Evolutionary conservation across 148 eudicot genomes (phyloP), one percentile per base, ranked within the genome.

Genomic region (Salicornia ramosissima): DNA sequence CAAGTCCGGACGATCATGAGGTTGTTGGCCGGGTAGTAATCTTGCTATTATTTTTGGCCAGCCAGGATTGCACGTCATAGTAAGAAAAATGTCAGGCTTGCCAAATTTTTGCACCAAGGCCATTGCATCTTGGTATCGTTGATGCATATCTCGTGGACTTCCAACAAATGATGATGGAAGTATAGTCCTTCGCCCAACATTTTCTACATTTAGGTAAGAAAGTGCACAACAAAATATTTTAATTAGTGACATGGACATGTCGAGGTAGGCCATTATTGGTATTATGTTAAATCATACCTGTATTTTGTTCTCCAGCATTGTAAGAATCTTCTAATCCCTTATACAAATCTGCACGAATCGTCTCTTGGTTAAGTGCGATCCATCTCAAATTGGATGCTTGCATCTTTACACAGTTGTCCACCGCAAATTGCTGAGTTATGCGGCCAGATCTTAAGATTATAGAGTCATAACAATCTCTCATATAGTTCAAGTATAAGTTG

Each of bases 101-200:
- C 66, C 28, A n/a, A 62, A 62, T 18, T 62, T 21, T 39, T 62
- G 25, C 4, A 62, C 47, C 47, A 62, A 62, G 5, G 47, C 24
- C 47, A 62, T 62, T 7, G 46, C 47, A 62, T 62, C 66, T 9
- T 36, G 28, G 6, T 62, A 36, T 21, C 66, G 19, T 1, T 34
- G 22, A 21, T 62, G n/a, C 66, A 47, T 1, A 62, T 29, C n/a
- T n/a, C n/a, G n/a, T n/a, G n/a, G n/a, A n/a, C n/a, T n/a, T n/a
- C n/a, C n/a, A n/a, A n/a, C n/a, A 39, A 36, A 36, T 62, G 47
- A 36, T 8, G 66, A 36, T 33, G 66, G 24, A 19, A 62, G 47
- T 2, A 62, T 9, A 3, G 43, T 36, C 21, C 47, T 36, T 62
- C 43, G 28, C 18, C 47, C 47, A 39, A 62, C 26, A 39, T 62